Evolutionary conservation across 2,329 filamentous ascomycete genomes (phyloP).

Genomic region (Trichophyton simii): DNA sequence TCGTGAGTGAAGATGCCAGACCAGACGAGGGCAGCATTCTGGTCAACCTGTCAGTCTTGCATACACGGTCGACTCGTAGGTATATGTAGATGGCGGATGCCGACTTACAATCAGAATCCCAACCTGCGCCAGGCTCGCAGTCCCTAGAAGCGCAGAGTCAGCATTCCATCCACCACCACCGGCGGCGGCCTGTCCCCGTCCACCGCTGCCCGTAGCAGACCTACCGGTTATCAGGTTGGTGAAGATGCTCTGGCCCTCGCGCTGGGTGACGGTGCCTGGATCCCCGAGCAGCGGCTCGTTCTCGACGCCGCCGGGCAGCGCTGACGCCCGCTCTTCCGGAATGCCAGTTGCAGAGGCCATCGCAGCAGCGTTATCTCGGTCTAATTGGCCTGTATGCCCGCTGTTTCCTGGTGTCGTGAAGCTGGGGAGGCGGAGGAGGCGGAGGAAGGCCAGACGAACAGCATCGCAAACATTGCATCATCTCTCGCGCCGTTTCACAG

Average conservation of each 20-base stretch:
- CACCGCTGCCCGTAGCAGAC: constrained; percentile 13
- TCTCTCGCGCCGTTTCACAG: background rate
- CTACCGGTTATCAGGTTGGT: constrained; percentile 65
- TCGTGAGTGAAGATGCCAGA: constrained; percentile 56
- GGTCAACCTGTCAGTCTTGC: background rate
- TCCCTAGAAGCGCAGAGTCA: background rate
- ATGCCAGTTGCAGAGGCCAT: constrained; percentile 62
- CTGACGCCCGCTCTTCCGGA: constrained; percentile 40
- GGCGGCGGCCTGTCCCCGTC: no score
- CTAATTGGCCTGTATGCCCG: background rate
- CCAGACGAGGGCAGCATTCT: constrained; percentile 67
- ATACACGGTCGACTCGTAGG: no score
- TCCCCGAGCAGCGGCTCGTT: constrained; percentile 61
- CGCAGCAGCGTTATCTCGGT: background rate
- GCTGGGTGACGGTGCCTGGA: constrained; percentile 61
- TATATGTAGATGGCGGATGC: no score
- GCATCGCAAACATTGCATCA: background rate
- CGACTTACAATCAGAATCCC: background rate
- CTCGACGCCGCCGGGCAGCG: constrained; percentile 17
- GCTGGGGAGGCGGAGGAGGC: no score
- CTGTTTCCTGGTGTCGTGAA: background rate
- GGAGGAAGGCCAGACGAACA: no score
- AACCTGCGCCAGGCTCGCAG: no score
- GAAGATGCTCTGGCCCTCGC: constrained; percentile 49
- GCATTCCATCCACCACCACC: background rate